A percentile compares a stretch with the other conserved stretches of the same genome.
phyloP scores from a whole-genome alignment of 2,329 filamentous ascomycete genomes.

The Talaromyces marneffei region DNA sequence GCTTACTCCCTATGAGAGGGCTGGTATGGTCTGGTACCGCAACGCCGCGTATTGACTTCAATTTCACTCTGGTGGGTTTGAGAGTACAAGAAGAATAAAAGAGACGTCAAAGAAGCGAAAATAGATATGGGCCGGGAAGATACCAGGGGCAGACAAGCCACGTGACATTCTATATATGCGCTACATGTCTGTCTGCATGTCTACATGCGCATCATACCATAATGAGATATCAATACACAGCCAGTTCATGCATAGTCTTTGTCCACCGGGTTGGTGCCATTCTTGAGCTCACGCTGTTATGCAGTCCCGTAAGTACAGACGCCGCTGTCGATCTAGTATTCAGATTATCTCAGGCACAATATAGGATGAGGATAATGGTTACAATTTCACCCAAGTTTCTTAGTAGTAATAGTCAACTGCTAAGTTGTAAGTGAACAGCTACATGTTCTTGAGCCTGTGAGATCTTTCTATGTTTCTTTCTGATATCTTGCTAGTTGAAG shows the following conservation, averaged over 20 bases:
- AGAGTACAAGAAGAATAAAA: too few relatives aligned
- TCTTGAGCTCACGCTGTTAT: not conserved
- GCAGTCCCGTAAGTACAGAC: not conserved
- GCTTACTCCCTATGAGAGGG: slow-evolving; percentile 9
- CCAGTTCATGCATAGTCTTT: not conserved
- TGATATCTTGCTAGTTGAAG: not conserved
- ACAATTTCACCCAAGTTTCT: not conserved
- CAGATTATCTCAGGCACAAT: not conserved
- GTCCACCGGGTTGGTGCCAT: not conserved
- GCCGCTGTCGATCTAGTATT: too few relatives aligned
- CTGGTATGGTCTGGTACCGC: slow-evolving; percentile 12
- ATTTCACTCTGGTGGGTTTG: not conserved
- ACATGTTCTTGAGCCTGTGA: not conserved
- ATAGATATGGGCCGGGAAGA: not conserved
- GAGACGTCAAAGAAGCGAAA: not conserved
- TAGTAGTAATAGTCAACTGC: not conserved
- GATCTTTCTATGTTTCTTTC: too few relatives aligned
- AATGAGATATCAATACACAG: not conserved
- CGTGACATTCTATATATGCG: not conserved
- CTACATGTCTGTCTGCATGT: not conserved
- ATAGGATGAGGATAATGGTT: not conserved
- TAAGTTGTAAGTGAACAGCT: not conserved
- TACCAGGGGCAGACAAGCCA: not conserved
- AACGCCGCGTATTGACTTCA: not conserved
- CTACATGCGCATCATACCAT: not conserved